These are phyloP conservation scores for Isatis lusitanica DNA, from an alignment of 441 rosid species.

Conservation along the genomic window DNA sequence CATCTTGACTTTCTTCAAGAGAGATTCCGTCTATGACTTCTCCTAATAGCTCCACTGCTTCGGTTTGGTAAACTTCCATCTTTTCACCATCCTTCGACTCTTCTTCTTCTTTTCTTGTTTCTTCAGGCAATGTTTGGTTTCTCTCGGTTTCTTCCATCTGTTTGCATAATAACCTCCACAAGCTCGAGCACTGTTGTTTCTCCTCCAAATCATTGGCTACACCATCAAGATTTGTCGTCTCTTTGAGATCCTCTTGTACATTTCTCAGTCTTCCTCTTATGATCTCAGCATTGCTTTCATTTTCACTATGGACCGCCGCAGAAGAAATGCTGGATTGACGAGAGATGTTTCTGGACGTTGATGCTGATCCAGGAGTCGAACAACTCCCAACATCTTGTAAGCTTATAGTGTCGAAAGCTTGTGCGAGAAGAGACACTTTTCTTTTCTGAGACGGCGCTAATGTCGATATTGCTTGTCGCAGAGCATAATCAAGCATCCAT, in stretches of 20 bases:
- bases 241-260: slow-evolving; percentile 37
- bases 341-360: slow-evolving; percentile 33
- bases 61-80: slow-evolving; percentile 46
- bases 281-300: slow-evolving; percentile 30
- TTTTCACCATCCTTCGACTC: slow-evolving; percentile 31
- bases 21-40: slow-evolving; percentile 87
- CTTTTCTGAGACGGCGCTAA: slow-evolving; percentile 75
- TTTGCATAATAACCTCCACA: slow-evolving; percentile 80
- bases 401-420: slow-evolving; percentile 86
- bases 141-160: slow-evolving; percentile 62
- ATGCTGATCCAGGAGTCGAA: slow-evolving; percentile 30
- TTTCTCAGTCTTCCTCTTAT: slow-evolving; percentile 18
- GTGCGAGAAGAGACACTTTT: slow-evolving; percentile 77
- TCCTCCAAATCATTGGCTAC: slow-evolving; percentile 43
- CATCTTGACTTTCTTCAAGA: slow-evolving; percentile 56
- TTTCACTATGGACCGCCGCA: slow-evolving; percentile 9
- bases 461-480: slow-evolving; percentile 72
- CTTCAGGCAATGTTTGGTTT: slow-evolving; percentile 37
- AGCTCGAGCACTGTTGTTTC: slow-evolving; percentile 55
- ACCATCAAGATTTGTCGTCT: slow-evolving; percentile 28
- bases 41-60: slow-evolving; percentile 83
- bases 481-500: slow-evolving; percentile 93
- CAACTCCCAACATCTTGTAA: slow-evolving; percentile 35
- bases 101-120: slow-evolving; percentile 36
- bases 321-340: slow-evolving; percentile 37